Evolutionary conservation across 1,284 basidiomycete genomes (phyloP).

Genomic region (Tranzscheliella williamsii): DNA sequence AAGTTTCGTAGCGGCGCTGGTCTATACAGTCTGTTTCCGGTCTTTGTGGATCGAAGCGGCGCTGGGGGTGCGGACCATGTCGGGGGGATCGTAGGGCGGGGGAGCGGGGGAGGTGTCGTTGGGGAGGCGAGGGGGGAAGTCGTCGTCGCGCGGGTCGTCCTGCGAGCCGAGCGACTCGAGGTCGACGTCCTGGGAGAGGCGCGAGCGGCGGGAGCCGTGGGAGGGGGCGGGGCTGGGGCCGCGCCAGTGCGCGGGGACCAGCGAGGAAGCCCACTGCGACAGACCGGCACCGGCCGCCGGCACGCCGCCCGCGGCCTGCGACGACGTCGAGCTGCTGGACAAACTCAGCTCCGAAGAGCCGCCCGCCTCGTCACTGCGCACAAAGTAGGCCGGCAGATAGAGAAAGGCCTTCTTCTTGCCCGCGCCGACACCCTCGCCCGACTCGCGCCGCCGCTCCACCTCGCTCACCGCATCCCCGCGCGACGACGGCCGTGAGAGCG

Average conservation of each 20-base stretch:
- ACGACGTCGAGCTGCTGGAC: constrained; percentile 4
- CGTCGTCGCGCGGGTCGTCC: constrained; percentile 6
- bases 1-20: no score
- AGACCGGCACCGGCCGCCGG: constrained; percentile 2
- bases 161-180: constrained; percentile 14
- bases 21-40: no score
- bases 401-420: constrained; percentile 36
- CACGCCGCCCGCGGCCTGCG: constrained; percentile 1
- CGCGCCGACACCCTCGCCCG: not conserved
- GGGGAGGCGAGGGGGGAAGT: no score
- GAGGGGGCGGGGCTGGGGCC: constrained; percentile 20
- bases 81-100: no score
- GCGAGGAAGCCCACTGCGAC: constrained; percentile 15
- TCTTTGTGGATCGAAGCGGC: no score
- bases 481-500: constrained; percentile 23
- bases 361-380: constrained; percentile 20
- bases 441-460: constrained; percentile 8
- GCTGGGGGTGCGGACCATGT: no score
- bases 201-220: constrained; percentile 7
- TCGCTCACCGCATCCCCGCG: constrained; percentile 25
- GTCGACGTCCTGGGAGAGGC: constrained; percentile 27
- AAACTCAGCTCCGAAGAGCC: constrained; percentile 1
- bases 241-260: constrained; percentile 18
- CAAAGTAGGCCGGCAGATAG: constrained; percentile 48
- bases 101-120: no score